A percentile compares a stretch with the other conserved stretches of the same genome.
Conservation (phyloP, 441 rosid species). For the Euphorbia schlechtendalii region DNA sequence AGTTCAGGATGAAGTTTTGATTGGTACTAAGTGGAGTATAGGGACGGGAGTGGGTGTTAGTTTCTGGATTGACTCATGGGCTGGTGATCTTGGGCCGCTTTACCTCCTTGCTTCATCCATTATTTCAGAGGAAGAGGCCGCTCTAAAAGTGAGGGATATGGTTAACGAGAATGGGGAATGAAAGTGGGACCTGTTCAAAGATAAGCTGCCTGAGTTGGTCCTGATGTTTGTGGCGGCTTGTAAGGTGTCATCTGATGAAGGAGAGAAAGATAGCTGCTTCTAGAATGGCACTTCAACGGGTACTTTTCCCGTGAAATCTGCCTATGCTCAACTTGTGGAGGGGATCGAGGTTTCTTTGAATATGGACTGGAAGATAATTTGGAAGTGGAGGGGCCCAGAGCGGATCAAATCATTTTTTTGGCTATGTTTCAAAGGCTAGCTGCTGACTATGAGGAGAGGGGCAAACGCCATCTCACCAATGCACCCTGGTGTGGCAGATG, state of each 20-base stretch:
- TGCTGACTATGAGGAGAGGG: not conserved
- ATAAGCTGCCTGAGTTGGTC: too few species aligned
- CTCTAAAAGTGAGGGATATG: too few species aligned
- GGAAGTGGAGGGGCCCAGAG: not conserved
- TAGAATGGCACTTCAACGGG: not conserved
- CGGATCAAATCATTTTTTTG: not conserved
- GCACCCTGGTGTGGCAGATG: too few species aligned
- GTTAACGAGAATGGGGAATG: too few species aligned
- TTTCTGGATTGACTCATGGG: not conserved
- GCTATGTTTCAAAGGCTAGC: not conserved
- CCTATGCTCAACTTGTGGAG: not conserved
- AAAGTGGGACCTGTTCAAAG: too few species aligned
- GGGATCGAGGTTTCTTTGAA: not conserved
- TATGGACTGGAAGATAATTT: not conserved
- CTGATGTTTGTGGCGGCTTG: not conserved
- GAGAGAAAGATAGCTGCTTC: not conserved
- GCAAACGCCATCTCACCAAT: too few species aligned
- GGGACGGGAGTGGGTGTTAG: not conserved
- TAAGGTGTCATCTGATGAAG: not conserved
- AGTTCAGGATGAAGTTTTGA: not conserved
- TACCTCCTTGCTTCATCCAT: not conserved
- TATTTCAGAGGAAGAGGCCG: too few species aligned
- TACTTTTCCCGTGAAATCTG: not conserved
- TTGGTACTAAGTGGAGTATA: not conserved
- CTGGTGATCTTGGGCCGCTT: not conserved